These are phyloP conservation scores for Plectosphaerella plurivora DNA, from an alignment of 2,329 filamentous ascomycete genomes.

Conservation along the genomic window DNA sequence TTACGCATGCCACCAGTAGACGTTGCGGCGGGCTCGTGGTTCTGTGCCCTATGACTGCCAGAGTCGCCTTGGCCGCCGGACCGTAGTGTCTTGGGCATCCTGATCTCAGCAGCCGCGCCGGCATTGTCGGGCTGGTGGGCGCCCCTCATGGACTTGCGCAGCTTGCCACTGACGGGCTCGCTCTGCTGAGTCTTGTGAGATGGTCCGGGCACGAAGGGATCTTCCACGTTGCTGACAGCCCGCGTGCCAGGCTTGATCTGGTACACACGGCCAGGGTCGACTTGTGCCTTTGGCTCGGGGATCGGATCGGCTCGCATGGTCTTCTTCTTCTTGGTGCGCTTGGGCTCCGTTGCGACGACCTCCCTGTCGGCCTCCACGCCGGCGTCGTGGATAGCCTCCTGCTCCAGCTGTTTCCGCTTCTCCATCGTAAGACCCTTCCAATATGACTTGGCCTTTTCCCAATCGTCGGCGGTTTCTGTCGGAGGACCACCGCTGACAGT, in stretches of 20 bases:
- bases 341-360: constrained; percentile 19
- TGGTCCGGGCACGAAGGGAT: too few species aligned
- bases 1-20: constrained; percentile 21
- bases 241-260: constrained; percentile 32
- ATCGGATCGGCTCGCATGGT: constrained; percentile 10
- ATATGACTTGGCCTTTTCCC: constrained; percentile 65
- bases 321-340: constrained; percentile 28
- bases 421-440: constrained; percentile 64
- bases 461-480: constrained; percentile 40
- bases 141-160: constrained; percentile 45
- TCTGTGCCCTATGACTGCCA: background rate
- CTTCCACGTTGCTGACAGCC: background rate
- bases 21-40: background rate
- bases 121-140: constrained; percentile 15
- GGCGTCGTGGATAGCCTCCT: constrained; percentile 50
- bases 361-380: constrained; percentile 42
- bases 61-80: background rate
- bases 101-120: constrained; percentile 2
- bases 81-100: constrained; percentile 21
- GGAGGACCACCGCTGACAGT: background rate
- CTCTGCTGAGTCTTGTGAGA: background rate
- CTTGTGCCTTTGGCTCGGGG: constrained; percentile 11
- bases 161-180: constrained; percentile 14
- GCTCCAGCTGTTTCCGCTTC: constrained; percentile 58
- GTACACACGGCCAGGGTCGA: constrained; percentile 24